Evolutionary conservation across 179 eudicot species (phyloP).

Genomic region (Drosera spatulata): DNA sequence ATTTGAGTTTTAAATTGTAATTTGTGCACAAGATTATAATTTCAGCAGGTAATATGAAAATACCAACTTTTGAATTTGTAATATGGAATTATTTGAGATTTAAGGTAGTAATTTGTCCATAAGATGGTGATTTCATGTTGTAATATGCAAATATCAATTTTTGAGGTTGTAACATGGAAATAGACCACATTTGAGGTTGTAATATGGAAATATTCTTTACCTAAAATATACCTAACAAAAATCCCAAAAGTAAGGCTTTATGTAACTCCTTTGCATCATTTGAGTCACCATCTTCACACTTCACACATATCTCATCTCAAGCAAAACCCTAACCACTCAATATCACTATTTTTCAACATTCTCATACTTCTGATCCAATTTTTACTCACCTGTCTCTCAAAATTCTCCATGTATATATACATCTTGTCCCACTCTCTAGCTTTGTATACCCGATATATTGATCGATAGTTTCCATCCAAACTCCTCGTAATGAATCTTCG

Average conservation of each 20-base stretch:
- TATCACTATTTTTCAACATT: slow-evolving; percentile 8
- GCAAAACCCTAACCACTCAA: slow-evolving; percentile 25
- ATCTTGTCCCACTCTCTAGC: background rate
- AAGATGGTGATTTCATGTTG: too few relatives aligned
- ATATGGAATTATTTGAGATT: too few relatives aligned
- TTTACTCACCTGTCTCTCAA: slow-evolving; percentile 5
- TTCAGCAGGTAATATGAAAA: too few relatives aligned
- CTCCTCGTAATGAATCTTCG: background rate
- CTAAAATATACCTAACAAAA: slow-evolving; percentile 1
- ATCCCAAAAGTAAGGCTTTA: slow-evolving; percentile 46
- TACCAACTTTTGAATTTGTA: too few relatives aligned
- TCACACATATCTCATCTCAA: slow-evolving; percentile 31
- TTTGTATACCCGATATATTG: too few relatives aligned
- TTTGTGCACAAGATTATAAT: too few relatives aligned
- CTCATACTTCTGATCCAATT: background rate
- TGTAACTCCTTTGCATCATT: slow-evolving; percentile 44
- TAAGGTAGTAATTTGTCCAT: too few relatives aligned
- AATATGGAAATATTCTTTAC: too few relatives aligned
- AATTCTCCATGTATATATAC: background rate
- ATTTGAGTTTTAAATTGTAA: too few relatives aligned
- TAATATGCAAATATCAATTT: too few relatives aligned
- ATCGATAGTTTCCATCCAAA: background rate
- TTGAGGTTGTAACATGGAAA: too few relatives aligned
- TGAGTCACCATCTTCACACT: slow-evolving; percentile 40
- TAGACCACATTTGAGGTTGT: too few relatives aligned